Evolutionary conservation across 2,329 filamentous ascomycete genomes (phyloP).

Genomic region (Alternaria burnsii): DNA sequence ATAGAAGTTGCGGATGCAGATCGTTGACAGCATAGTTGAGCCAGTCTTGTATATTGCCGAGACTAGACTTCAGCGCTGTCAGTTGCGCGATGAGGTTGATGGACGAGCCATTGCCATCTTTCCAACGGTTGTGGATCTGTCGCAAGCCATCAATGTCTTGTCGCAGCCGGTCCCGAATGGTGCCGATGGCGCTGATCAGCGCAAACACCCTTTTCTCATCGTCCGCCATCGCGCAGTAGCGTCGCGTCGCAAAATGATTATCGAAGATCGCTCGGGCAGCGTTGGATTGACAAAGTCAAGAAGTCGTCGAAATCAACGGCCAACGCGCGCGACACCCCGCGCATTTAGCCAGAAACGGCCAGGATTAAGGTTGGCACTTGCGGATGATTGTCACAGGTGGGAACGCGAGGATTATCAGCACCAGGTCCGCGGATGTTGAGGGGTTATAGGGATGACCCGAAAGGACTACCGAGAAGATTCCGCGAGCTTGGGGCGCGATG

Average conservation of each 20-base stretch:
- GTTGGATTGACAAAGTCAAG: slow-evolving; percentile 7
- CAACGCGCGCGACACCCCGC: slow-evolving; percentile 9
- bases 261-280: slow-evolving; percentile 8
- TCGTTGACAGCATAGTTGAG: slow-evolving; percentile 45
- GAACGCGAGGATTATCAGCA: slow-evolving; percentile 5
- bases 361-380: slow-evolving; percentile 23
- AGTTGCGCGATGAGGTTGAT: slow-evolving; percentile 50
- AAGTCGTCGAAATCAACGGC: slow-evolving; percentile 7
- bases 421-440: slow-evolving; percentile 10
- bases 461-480: slow-evolving; percentile 9
- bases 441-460: slow-evolving; percentile 13
- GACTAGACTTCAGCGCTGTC: slow-evolving; percentile 45
- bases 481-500: slow-evolving; percentile 6
- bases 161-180: slow-evolving; percentile 44
- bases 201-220: slow-evolving; percentile 43
- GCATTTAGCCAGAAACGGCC: slow-evolving; percentile 4
- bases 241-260: slow-evolving; percentile 31
- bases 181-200: slow-evolving; percentile 38
- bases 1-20: slow-evolving; percentile 47
- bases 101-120: slow-evolving; percentile 38
- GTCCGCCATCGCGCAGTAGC: slow-evolving; percentile 21
- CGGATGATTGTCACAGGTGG: slow-evolving; percentile 10
- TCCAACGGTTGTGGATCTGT: slow-evolving; percentile 48
- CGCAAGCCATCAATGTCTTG: slow-evolving; percentile 44
- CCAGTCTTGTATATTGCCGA: slow-evolving; percentile 48